phyloP scores from a whole-genome alignment of 805 yeast genomes.

The Jamesozyma rosinii region DNA sequence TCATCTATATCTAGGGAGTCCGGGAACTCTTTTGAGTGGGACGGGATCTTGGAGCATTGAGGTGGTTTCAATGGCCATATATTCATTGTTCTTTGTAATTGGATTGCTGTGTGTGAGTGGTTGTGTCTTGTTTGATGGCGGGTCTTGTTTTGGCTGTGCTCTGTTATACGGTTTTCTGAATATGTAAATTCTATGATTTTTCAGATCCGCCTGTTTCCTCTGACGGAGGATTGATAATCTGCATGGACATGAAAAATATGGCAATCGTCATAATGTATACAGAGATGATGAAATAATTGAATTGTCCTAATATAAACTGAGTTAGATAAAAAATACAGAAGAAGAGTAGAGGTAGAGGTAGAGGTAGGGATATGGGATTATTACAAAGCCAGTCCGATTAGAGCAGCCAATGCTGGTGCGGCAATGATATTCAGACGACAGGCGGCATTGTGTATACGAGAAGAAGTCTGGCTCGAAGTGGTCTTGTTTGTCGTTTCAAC shows the following conservation, averaged over 20 bases:
- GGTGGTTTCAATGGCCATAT: slow-evolving; percentile 28
- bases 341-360: too few relatives aligned
- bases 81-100: slow-evolving; percentile 1
- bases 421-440: neutral
- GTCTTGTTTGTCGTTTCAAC: neutral
- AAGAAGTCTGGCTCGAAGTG: neutral
- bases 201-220: neutral
- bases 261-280: too few relatives aligned
- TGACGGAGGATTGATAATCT: too few relatives aligned
- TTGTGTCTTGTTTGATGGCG: too few relatives aligned
- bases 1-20: slow-evolving; percentile 8
- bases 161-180: too few relatives aligned
- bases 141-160: too few relatives aligned
- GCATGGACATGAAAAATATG: too few relatives aligned
- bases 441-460: neutral
- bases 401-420: neutral
- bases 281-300: too few relatives aligned
- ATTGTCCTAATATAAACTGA: neutral
- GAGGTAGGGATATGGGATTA: too few relatives aligned
- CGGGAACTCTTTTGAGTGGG: slow-evolving; percentile 6
- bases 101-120: too few relatives aligned
- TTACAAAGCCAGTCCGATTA: neutral
- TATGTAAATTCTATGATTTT: too few relatives aligned
- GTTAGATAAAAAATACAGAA: neutral
- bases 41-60: slow-evolving; percentile 16